These are phyloP conservation scores for Alternaria infectoria DNA, from an alignment of 2,329 filamentous ascomycete genomes.

Conservation along the genomic window DNA sequence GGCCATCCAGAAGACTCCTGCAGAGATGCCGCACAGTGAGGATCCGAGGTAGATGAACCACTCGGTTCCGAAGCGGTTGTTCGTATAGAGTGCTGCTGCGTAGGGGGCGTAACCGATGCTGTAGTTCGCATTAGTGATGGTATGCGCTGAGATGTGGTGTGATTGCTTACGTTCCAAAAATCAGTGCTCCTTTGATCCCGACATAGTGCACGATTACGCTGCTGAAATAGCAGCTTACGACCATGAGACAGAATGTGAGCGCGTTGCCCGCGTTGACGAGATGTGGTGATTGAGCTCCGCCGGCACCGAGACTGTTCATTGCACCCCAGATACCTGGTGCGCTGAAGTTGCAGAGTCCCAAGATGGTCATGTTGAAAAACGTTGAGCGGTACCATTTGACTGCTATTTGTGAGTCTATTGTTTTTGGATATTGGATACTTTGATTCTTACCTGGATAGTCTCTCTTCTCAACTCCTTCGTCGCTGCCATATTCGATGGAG, in stretches of 20 bases:
- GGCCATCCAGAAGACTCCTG: conserved; percentile 77
- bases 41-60: conserved; percentile 74
- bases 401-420: conserved; percentile 27
- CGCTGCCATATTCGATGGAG: conserved; percentile 28
- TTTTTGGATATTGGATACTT: background rate
- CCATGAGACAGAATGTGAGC: conserved; percentile 75
- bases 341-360: conserved; percentile 73
- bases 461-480: conserved; percentile 22
- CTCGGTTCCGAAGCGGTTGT: conserved; percentile 71
- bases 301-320: conserved; percentile 74
- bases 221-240: conserved; percentile 71
- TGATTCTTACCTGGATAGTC: conserved; percentile 31
- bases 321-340: conserved; percentile 76
- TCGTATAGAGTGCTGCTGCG: conserved; percentile 71
- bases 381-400: conserved; percentile 74
- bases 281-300: conserved; percentile 68
- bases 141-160: background rate
- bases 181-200: conserved; percentile 72
- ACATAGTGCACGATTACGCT: conserved; percentile 69
- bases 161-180: conserved; percentile 67
- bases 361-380: conserved; percentile 73
- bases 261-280: conserved; percentile 75
- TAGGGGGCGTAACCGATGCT: conserved; percentile 73
- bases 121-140: background rate
- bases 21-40: conserved; percentile 71